Percentiles rank a stretch among this genome's conserved stretches.
These are phyloP conservation scores for Nakaseomyces bracarensis DNA, from an alignment of 1,139 yeast genomes.

Conservation along the genomic window DNA sequence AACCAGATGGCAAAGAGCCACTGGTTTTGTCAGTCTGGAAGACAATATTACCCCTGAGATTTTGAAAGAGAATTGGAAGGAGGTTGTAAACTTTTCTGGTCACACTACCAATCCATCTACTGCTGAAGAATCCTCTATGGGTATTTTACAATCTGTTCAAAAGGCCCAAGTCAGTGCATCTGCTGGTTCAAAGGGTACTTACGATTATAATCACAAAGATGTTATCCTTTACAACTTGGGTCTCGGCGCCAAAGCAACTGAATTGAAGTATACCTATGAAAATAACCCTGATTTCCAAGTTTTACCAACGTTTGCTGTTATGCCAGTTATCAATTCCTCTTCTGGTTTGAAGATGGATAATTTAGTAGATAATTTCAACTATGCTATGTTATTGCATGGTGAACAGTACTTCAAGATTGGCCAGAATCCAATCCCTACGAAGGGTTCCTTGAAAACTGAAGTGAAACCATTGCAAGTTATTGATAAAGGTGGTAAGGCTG, in stretches of 20 bases:
- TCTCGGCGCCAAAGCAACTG: conserved; percentile 74
- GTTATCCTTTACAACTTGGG: conserved; percentile 82
- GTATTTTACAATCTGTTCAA: conserved; percentile 59
- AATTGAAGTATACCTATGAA: conserved; percentile 76
- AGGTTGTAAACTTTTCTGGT: conserved; percentile 57
- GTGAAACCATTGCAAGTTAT: conserved; percentile 63
- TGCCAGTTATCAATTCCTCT: conserved; percentile 58
- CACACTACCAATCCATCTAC: conserved; percentile 42
- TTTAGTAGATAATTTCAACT: conserved; percentile 75
- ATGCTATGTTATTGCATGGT: conserved; percentile 84
- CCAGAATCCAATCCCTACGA: conserved; percentile 74
- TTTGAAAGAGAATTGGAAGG: conserved; percentile 57
- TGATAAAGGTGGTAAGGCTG: conserved; percentile 87
- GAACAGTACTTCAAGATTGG: conserved; percentile 83
- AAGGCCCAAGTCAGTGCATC: conserved; percentile 47
- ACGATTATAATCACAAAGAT: conserved; percentile 56
- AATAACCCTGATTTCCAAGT: conserved; percentile 71
- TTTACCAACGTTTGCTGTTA: conserved; percentile 87
- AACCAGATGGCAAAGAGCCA: conserved; percentile 92
- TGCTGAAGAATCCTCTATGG: conserved; percentile 72
- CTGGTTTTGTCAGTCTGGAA: conserved; percentile 61
- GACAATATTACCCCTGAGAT: conserved; percentile 59
- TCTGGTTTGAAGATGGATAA: conserved; percentile 46
- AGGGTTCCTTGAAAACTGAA: conserved; percentile 53
- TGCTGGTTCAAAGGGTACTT: conserved; percentile 36